A percentile compares a stretch with the other conserved stretches of the same genome.
Conservation (phyloP, 1,284 basidiomycete genomes). For the Coniophora puteana region DNA sequence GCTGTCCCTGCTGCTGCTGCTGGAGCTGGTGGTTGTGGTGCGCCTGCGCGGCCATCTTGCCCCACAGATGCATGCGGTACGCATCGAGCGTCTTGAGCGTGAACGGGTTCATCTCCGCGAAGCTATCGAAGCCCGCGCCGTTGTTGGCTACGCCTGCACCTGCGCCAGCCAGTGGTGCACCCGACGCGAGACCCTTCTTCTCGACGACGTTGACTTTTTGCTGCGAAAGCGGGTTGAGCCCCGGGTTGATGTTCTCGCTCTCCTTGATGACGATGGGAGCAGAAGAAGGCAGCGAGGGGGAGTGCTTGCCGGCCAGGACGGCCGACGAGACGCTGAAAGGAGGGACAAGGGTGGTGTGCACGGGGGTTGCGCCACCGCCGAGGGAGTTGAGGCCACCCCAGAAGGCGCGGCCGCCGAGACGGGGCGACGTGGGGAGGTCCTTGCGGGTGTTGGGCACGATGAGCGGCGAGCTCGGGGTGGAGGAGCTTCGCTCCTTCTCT, state of each 20-base stretch:
- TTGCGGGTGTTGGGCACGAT: constrained; percentile 79
- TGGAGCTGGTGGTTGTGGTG: constrained; percentile 30
- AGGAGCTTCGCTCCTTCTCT: too few species aligned
- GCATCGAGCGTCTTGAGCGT: constrained; percentile 80
- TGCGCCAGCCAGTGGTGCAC: constrained; percentile 20
- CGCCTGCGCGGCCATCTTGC: constrained; percentile 64
- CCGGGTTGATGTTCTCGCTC: constrained; percentile 78
- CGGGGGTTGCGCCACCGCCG: constrained; percentile 74
- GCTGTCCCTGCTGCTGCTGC: constrained; percentile 12
- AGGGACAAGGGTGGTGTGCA: constrained; percentile 82
- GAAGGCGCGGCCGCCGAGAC: constrained; percentile 49
- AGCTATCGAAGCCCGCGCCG: constrained; percentile 62
- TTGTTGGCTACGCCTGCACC: constrained; percentile 29
- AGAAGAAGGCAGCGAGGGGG: constrained; percentile 1
- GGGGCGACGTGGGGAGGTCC: constrained; percentile 69
- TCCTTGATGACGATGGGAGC: constrained; percentile 25
- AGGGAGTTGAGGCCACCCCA: constrained; percentile 67
- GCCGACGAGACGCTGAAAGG: constrained; percentile 29
- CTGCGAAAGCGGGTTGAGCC: constrained; percentile 21
- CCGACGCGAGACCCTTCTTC: constrained; percentile 24
- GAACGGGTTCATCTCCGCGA: constrained; percentile 75
- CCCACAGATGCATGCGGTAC: constrained; percentile 87
- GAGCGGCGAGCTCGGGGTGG: constrained; percentile 29
- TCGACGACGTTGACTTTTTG: constrained; percentile 23
- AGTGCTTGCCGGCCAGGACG: constrained; percentile 23